phyloP scores from a whole-genome alignment of 129 eudicot genomes.

The Scalesia atractyloides region DNA sequence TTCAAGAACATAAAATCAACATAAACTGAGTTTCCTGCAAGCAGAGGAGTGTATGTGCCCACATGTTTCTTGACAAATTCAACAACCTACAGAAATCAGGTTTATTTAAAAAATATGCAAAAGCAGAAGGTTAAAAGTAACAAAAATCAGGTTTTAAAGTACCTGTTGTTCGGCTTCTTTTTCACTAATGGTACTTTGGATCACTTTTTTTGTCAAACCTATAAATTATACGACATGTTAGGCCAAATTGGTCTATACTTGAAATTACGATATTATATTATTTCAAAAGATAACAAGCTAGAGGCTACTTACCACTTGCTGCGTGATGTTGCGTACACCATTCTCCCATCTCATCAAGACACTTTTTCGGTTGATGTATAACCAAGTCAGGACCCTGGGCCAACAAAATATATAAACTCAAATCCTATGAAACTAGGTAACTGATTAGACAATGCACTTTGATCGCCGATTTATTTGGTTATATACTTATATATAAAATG shows the following conservation, averaged over 20 bases:
- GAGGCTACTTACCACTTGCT: conserved; percentile 73
- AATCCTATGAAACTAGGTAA: neutral
- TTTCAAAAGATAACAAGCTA: neutral
- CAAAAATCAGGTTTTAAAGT: neutral
- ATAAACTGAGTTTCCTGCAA: conserved; percentile 42
- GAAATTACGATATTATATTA: neutral
- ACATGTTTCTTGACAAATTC: conserved; percentile 39
- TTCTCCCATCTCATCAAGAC: conserved; percentile 86
- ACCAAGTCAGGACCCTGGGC: conserved; percentile 90
- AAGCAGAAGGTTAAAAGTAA: neutral
- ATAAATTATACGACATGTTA: conserved; percentile 4
- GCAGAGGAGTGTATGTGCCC: conserved; percentile 51
- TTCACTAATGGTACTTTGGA: conserved; percentile 72
- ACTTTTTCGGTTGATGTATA: conserved; percentile 82
- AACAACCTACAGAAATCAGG: conserved; percentile 23
- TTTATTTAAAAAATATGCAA: too few species aligned
- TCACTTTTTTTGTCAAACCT: conserved; percentile 90
- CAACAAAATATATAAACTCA: neutral
- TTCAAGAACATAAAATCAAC: conserved; percentile 44
- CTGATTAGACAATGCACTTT: neutral
- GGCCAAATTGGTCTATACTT: neutral
- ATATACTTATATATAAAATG: neutral
- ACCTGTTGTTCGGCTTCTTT: conserved; percentile 93
- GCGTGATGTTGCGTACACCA: conserved; percentile 96
- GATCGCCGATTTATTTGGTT: neutral